Evolutionary conservation across 208 protist species (phyloP), one percentile per base, ranked within the genome.

Genomic region (Acanthamoeba divionensis): DNA sequence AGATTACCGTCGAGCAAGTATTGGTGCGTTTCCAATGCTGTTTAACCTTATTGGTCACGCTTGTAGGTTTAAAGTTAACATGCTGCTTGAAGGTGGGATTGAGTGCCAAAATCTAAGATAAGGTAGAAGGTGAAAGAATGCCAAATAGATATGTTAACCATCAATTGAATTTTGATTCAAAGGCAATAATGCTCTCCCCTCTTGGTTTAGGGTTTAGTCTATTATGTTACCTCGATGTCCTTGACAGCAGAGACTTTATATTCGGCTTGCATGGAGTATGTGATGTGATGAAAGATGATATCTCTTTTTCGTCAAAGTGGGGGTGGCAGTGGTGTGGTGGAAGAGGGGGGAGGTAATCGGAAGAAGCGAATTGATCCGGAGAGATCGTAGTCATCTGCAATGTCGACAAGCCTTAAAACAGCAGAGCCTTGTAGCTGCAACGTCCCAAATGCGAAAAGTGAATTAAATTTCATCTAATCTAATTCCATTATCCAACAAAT

Each of bases 51-150:
- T 65, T 90, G 41, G 73, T 79, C 13, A 88, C 73, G 8, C 29
- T 65, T 21, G 91, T 93, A 62, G 91, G 83, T 45, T 89, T 93
- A 21, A 86, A 90, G n/a, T 54, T 93, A 0, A 86, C 91, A 45
- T 60, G 57, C 26, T 75, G 73, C 24, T 91, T 75, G n/a, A 93
- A 83, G n/a, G 41, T 88, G 31, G 91, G 91, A 65, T 90, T 69
- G 41, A 93, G 77, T 6, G 54, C 71, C 66, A 93, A 38, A 86
- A 89, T 89, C 80, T 89, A 29, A 2, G 44, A 1, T 1, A 3
- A 26, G 9, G 3, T 1, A 67, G 60, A 29, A 2, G 12, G 45
- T 4, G 26, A 71, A 10, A 71, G 26, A 31, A 13, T 47, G 10
- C 26, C 5, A 9, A 60, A 12, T 8, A 12, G 55, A 65, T 29